Base-by-base conservation (phyloP, 306 rosid species). In the Betula pendula region DNA sequence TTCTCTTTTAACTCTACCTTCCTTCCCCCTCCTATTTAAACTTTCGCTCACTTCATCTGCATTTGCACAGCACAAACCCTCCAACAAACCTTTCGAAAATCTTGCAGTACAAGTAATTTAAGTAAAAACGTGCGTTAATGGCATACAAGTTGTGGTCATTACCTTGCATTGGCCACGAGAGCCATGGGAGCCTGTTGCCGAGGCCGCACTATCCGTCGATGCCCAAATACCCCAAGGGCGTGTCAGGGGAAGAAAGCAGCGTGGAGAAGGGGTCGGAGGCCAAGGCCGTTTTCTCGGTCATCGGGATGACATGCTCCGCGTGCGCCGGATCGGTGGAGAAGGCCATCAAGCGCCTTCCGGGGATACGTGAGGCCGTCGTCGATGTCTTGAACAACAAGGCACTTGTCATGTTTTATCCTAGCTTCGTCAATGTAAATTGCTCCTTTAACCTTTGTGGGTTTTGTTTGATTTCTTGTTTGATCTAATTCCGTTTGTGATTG, bases 301-400 rank as follows among this genome's bases (percentile, higher is more conserved):
- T 65, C 22, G 98, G 98, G 29, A 90, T 94, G 94, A 85, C 79
- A 5, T 90, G 98, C 80, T 78, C 96, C 2, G 97, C 96, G 3
- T 91, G 97, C 63, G 94, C 96, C 0, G 92, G 88, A 4, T 88
- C 94, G 1, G 89, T 91, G 3, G 97, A 94, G 80, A 94, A 90
- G 71, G 81, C 88, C 3, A 47, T 94, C 71, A 94, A 94, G 75
- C 87, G 92, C 19, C 92, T 94, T 12, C 90, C 90, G 4, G 97
- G 98, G 3, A 87, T 94, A 48, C 85, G 79, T 0, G 88, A 91
- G 69, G 92, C 96, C n/a, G 68, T 79, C 20, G 90, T 91, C 0
- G 98, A 93, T 53, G 87, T 93, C 42, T 80, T 90, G 75, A 89
- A 91, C n/a, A 88, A 87, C 74, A 86, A 83, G 25, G 93, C 94